phyloP scores from a whole-genome alignment of 148 eudicot genomes.

The Linanthus parryae region DNA sequence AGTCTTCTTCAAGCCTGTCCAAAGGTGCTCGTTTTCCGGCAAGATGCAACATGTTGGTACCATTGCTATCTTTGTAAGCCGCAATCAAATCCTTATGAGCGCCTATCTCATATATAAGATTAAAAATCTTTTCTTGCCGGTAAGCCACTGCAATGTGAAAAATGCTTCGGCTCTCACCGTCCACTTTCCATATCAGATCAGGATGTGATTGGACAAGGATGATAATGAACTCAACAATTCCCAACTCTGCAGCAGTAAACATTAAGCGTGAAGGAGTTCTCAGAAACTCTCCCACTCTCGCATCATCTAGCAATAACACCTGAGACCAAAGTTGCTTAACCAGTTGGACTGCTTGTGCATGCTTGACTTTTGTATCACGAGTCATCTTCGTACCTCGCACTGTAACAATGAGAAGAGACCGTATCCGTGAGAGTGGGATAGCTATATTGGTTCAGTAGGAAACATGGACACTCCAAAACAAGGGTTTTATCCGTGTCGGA shows the following conservation, averaged over 20 bases:
- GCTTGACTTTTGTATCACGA: background rate
- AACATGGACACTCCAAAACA: no score
- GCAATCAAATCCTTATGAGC: conserved; percentile 33
- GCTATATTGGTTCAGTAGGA: no score
- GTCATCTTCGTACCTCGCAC: conserved; percentile 3
- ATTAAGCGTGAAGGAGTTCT: conserved; percentile 10
- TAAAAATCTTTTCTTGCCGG: conserved; percentile 36
- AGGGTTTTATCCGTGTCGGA: no score
- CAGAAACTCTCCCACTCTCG: background rate
- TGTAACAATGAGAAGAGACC: no score
- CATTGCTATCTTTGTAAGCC: conserved; percentile 14
- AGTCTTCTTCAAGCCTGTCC: conserved; percentile 20
- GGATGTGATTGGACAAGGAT: conserved; percentile 31
- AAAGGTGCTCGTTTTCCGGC: conserved; percentile 27
- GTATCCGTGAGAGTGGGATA: no score
- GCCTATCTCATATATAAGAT: conserved; percentile 35
- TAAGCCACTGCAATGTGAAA: conserved; percentile 38
- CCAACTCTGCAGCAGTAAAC: conserved; percentile 25
- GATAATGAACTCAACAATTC: conserved; percentile 29
- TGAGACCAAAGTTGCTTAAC: background rate
- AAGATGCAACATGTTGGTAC: conserved; percentile 34
- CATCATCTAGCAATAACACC: conserved; percentile 3
- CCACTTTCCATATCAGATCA: conserved; percentile 38
- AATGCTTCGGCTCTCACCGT: conserved; percentile 27
- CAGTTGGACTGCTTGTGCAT: conserved; percentile 2